Conservation (phyloP, 1,284 basidiomycete genomes). For the Vanrija sp. region DNA sequence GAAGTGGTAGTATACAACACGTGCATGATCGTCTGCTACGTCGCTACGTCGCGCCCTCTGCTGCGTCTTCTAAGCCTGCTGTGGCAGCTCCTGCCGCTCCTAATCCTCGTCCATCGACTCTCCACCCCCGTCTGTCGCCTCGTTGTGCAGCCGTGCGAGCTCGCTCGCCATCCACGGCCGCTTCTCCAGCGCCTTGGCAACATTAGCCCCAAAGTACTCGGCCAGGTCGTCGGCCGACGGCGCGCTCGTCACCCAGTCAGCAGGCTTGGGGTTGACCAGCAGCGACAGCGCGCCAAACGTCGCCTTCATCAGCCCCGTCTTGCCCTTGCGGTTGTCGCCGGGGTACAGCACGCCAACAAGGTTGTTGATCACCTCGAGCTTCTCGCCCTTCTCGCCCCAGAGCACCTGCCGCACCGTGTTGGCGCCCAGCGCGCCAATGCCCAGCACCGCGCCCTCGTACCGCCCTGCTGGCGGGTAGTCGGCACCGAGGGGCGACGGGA, state of each 20-base stretch:
- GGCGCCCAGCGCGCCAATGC: constrained; percentile 74
- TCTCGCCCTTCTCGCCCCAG: constrained; percentile 34
- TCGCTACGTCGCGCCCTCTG: too few species aligned
- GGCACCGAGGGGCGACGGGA: constrained; percentile 40
- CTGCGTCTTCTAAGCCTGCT: too few species aligned
- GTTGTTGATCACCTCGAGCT: constrained; percentile 26
- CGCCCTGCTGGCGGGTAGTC: constrained; percentile 57
- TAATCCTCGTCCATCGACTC: not conserved
- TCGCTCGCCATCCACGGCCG: constrained; percentile 34
- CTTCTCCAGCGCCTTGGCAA: constrained; percentile 31
- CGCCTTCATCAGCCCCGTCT: constrained; percentile 33
- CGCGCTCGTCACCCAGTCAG: constrained; percentile 14
- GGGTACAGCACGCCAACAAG: constrained; percentile 35
- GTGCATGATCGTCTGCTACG: too few species aligned
- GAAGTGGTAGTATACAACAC: too few species aligned
- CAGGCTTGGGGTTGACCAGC: constrained; percentile 19
- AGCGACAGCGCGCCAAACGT: constrained; percentile 19
- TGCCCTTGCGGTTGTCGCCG: constrained; percentile 23
- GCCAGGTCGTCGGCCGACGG: constrained; percentile 17
- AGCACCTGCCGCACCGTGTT: constrained; percentile 75
- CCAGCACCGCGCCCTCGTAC: constrained; percentile 78
- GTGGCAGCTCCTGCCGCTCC: too few species aligned
- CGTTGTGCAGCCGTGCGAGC: constrained; percentile 20
- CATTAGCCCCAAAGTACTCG: constrained; percentile 27
- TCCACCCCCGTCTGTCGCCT: constrained; percentile 1